A percentile compares a stretch with the other conserved stretches of the same genome.
Conservation (phyloP, 139 green algal species). For the Coccomyxa sp. region DNA sequence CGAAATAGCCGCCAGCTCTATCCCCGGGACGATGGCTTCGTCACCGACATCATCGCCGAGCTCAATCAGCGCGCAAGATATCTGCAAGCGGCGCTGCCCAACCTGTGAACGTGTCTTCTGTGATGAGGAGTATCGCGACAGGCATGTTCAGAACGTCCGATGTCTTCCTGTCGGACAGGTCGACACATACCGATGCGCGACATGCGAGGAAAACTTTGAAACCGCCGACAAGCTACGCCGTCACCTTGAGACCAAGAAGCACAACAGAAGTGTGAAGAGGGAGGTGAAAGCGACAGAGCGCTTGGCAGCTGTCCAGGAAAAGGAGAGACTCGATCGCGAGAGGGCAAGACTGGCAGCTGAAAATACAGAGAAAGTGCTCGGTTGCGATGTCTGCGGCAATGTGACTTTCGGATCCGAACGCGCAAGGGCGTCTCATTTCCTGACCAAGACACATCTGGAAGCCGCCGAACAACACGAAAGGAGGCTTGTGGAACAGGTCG, state of each 20-base stretch:
- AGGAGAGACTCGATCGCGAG: background rate
- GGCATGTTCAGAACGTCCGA: background rate
- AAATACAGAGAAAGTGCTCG: background rate
- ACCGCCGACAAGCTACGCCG: background rate
- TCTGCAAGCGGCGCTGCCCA: background rate
- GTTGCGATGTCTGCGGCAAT: background rate
- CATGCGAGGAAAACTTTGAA: slow-evolving; percentile 1
- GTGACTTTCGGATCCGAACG: background rate
- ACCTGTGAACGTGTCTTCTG: background rate
- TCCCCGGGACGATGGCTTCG: background rate
- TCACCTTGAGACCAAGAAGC: background rate
- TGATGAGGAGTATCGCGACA: background rate
- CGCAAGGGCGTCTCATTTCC: background rate
- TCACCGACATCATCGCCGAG: background rate
- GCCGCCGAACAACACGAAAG: background rate
- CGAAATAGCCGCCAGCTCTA: background rate
- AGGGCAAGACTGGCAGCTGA: background rate
- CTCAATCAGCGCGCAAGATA: background rate
- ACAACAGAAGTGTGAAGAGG: background rate
- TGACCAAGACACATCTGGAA: slow-evolving; percentile 1
- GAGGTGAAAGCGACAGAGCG: background rate
- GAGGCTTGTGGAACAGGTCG: background rate
- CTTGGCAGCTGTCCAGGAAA: background rate
- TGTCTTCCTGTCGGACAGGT: background rate
- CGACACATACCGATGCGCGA: background rate